A percentile compares a stretch with the other conserved stretches of the same genome.
phyloP scores from a whole-genome alignment of 805 yeast species.

The Myxozyma udenii region DNA sequence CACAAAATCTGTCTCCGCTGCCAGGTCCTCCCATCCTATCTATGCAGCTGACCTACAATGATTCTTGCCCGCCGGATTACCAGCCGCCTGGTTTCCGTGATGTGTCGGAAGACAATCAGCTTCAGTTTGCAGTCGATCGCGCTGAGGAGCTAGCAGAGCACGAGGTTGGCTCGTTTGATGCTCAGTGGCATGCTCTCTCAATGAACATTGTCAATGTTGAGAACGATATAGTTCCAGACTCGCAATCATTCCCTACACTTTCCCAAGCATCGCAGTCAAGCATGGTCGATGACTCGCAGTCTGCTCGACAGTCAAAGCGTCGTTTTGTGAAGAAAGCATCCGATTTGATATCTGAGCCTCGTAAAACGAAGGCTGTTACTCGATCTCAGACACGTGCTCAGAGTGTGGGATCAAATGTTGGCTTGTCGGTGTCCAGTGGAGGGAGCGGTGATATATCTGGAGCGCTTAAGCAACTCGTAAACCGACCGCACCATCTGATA shows the following conservation, averaged over 20 bases:
- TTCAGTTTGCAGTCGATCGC: constrained; percentile 11
- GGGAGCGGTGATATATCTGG: no score
- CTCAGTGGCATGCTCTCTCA: constrained; percentile 30
- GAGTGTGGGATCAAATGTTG: no score
- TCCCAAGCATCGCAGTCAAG: neutral
- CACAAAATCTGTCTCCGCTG: constrained; percentile 53
- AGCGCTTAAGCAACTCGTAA: no score
- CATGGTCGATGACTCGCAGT: no score
- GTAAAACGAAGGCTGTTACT: neutral
- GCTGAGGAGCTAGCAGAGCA: constrained; percentile 9
- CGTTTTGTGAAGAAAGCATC: neutral
- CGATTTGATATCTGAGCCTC: neutral
- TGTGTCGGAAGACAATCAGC: constrained; percentile 34
- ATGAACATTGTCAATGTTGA: constrained; percentile 13
- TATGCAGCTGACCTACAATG: constrained; percentile 51
- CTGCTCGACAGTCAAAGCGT: no score
- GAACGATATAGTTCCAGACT: neutral
- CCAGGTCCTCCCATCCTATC: constrained; percentile 49
- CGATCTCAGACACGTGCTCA: neutral
- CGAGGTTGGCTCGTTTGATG: constrained; percentile 17
- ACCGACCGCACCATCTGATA: no score
- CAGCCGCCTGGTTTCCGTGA: constrained; percentile 52
- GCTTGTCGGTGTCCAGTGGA: no score
- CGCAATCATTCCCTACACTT: neutral
- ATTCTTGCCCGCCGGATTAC: constrained; percentile 46